Conservation (phyloP, 2,329 filamentous ascomycete genomes). For the Xylaria polymorpha region DNA sequence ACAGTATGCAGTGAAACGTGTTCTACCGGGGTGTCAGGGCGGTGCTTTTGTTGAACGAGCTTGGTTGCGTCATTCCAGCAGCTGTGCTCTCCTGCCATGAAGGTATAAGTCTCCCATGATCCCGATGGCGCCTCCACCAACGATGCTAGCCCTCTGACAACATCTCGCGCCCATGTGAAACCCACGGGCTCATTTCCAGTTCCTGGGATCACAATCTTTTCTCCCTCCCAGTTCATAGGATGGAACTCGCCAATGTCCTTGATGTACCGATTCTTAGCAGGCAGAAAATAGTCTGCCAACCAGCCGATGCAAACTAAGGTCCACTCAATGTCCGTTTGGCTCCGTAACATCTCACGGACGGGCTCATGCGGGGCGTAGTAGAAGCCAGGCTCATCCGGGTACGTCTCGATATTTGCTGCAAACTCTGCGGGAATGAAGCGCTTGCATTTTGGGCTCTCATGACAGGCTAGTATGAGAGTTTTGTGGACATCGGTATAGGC, state of each 20-base stretch:
- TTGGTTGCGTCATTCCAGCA: constrained; percentile 18
- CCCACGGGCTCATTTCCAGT: constrained; percentile 22
- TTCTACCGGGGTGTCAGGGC: not conserved
- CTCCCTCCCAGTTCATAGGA: constrained; percentile 10
- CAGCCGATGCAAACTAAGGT: constrained; percentile 23
- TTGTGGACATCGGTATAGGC: constrained; percentile 15
- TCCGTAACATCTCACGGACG: constrained; percentile 18
- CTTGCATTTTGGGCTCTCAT: constrained; percentile 21
- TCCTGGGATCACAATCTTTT: constrained; percentile 20
- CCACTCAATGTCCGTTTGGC: constrained; percentile 20
- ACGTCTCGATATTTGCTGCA: constrained; percentile 17
- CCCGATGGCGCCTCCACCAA: constrained; percentile 14
- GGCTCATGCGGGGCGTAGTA: constrained; percentile 16
- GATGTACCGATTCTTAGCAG: constrained; percentile 20
- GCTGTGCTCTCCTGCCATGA: constrained; percentile 24
- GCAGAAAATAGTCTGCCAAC: constrained; percentile 25
- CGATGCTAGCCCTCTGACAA: constrained; percentile 9
- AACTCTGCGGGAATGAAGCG: constrained; percentile 25
- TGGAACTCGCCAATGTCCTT: constrained; percentile 21
- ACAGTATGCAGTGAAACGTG: constrained; percentile 6
- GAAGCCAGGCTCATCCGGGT: constrained; percentile 22
- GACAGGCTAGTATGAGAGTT: constrained; percentile 15
- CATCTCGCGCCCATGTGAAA: constrained; percentile 27
- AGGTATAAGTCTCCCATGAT: constrained; percentile 22
- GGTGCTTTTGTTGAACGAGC: not conserved